These are phyloP conservation scores for Neurospora sp. DNA, from an alignment of 2,329 filamentous ascomycete species.

Conservation along the genomic window DNA sequence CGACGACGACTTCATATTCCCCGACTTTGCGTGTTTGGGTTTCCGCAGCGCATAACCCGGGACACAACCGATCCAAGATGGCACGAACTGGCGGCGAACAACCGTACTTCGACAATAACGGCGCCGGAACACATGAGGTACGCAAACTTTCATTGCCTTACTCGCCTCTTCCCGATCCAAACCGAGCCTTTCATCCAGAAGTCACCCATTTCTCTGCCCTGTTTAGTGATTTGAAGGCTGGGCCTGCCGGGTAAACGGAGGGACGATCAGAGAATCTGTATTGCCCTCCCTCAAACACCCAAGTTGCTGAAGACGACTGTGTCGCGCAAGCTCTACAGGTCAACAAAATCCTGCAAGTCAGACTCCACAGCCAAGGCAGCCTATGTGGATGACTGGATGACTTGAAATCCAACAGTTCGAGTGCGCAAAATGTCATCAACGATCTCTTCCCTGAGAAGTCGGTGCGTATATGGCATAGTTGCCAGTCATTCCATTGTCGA, in stretches of 20 bases:
- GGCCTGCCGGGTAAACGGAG: neutral
- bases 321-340: neutral
- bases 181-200: neutral
- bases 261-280: neutral
- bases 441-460: neutral
- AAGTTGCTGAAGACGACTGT: neutral
- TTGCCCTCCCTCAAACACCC: neutral
- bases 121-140: constrained; percentile 6
- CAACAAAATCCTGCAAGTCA: neutral
- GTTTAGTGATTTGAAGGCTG: neutral
- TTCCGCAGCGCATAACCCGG: neutral
- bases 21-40: neutral
- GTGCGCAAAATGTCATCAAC: neutral
- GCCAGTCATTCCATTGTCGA: neutral
- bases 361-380: neutral
- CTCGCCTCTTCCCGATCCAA: neutral
- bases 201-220: neutral
- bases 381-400: neutral
- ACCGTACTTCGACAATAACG: constrained; percentile 4
- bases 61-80: neutral
- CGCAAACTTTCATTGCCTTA: constrained; percentile 1
- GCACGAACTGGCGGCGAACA: neutral
- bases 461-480: neutral
- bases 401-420: neutral
- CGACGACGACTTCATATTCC: neutral